Evolutionary conservation across 345 rosid species (phyloP).

Genomic region (Eucalyptus victrix): DNA sequence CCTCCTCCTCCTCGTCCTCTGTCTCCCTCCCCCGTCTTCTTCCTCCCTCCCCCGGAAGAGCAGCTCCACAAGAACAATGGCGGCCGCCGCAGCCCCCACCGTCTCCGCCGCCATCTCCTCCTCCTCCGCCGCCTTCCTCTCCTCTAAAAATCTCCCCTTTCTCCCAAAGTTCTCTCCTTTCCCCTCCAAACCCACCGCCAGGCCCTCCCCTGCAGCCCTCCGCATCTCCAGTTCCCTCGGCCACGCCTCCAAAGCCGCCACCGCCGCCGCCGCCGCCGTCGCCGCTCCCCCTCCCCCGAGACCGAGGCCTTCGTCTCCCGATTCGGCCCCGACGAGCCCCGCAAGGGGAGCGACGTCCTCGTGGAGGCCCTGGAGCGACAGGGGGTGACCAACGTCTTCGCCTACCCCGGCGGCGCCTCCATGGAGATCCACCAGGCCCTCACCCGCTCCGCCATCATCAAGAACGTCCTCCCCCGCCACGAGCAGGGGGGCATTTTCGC

Average conservation of each 20-base stretch:
- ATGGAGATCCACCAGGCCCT: conserved; percentile 99
- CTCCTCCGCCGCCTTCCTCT: background rate
- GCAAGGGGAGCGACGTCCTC: conserved; percentile 89
- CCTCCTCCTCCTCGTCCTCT: background rate
- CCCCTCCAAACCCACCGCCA: background rate
- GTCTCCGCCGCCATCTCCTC: conserved; percentile 4
- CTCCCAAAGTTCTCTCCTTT: background rate
- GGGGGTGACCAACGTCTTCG: conserved; percentile 76
- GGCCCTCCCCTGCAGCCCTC: background rate
- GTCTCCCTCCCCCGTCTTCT: background rate
- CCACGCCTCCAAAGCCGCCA: conserved; percentile 1
- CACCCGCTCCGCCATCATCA: conserved; percentile 68
- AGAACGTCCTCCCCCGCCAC: conserved; percentile 88
- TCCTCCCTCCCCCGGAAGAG: background rate
- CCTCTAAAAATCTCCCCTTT: background rate
- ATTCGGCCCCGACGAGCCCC: conserved; percentile 54
- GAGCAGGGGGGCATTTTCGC: conserved; percentile 97
- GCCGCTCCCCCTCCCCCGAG: background rate
- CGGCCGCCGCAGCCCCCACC: background rate
- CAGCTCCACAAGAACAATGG: background rate
- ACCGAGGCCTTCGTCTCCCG: conserved; percentile 14
- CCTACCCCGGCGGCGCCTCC: conserved; percentile 94
- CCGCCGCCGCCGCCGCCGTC: conserved; percentile 12
- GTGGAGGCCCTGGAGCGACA: conserved; percentile 87
- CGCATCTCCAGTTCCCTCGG: conserved; percentile 13